phyloP scores from a whole-genome alignment of 768 basidiomycete genomes.

The Crepidotus variabilis region DNA sequence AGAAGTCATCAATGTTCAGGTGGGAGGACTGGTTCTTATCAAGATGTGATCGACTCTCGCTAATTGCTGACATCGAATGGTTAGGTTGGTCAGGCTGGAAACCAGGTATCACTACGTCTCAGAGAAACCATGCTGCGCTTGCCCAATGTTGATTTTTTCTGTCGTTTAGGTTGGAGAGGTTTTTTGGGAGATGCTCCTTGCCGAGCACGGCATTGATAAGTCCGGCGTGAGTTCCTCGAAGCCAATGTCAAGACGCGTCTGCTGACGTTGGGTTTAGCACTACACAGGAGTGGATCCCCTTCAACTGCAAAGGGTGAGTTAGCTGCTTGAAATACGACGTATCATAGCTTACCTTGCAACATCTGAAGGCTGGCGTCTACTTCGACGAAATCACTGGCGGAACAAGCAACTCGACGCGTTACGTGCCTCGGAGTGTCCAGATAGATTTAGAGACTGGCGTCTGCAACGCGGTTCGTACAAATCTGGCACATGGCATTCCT shows the following conservation, averaged over 20 bases:
- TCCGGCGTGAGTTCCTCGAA: slow-evolving; percentile 48
- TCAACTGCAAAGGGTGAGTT: slow-evolving; percentile 64
- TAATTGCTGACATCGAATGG: neutral
- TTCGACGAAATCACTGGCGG: slow-evolving; percentile 57
- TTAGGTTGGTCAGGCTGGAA: slow-evolving; percentile 71
- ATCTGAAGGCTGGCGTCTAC: slow-evolving; percentile 68
- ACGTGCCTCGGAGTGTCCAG: slow-evolving; percentile 87
- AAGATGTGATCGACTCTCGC: neutral
- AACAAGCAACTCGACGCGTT: slow-evolving; percentile 55
- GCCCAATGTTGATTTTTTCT: slow-evolving; percentile 5
- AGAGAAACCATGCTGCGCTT: neutral
- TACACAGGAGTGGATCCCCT: slow-evolving; percentile 73
- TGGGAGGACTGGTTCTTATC: slow-evolving; percentile 17
- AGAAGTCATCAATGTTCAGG: slow-evolving; percentile 85
- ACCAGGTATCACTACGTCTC: slow-evolving; percentile 30
- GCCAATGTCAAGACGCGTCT: neutral
- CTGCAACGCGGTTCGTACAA: slow-evolving; percentile 59
- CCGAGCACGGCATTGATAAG: slow-evolving; percentile 79
- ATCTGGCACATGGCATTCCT: neutral
- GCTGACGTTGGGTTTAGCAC: slow-evolving; percentile 31
- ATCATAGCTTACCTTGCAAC: neutral
- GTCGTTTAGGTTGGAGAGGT: slow-evolving; percentile 60
- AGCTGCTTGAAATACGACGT: neutral
- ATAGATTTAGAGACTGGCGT: slow-evolving; percentile 90
- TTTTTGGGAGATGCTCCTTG: slow-evolving; percentile 88